Evolutionary conservation across 495 filamentous ascomycete genomes (phyloP).

Genomic region (Aspergillus leporis): DNA sequence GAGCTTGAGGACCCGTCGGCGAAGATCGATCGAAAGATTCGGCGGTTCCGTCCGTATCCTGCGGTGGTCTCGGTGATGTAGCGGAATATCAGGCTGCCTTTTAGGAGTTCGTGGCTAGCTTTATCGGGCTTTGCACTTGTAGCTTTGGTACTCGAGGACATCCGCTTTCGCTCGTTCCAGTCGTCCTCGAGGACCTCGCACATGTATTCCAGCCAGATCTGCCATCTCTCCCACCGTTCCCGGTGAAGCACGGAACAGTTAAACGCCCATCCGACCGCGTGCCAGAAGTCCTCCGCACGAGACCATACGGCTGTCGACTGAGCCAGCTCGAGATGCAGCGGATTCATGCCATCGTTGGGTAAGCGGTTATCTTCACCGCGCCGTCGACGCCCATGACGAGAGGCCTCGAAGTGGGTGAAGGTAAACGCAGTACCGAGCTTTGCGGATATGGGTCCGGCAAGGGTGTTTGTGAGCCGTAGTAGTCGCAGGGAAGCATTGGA

Average conservation of each 20-base stretch:
- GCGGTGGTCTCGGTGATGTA: conserved; percentile 46
- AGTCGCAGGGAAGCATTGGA: conserved; percentile 56
- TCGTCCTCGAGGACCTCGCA: conserved; percentile 76
- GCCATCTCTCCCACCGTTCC: conserved; percentile 80
- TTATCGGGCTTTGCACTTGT: conserved; percentile 19
- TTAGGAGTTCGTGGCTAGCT: conserved; percentile 26
- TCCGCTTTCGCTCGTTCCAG: conserved; percentile 56
- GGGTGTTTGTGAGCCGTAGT: conserved; percentile 54
- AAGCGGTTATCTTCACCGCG: conserved; percentile 24
- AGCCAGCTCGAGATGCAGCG: conserved; percentile 54
- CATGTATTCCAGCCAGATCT: conserved; percentile 77
- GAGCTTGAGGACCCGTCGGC: conserved; percentile 54
- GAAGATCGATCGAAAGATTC: conserved; percentile 64
- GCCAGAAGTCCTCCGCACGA: conserved; percentile 83
- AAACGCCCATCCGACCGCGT: conserved; percentile 87
- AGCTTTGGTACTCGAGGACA: conserved; percentile 16
- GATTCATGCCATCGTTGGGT: conserved; percentile 37
- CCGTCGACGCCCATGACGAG: conserved; percentile 36
- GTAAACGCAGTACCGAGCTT: conserved; percentile 53
- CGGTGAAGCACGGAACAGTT: conserved; percentile 77
- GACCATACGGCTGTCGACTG: conserved; percentile 68
- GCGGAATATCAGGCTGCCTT: conserved; percentile 56
- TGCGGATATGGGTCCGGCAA: conserved; percentile 52
- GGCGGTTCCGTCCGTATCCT: conserved; percentile 42
- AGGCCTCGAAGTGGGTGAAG: conserved; percentile 44